A percentile compares a stretch with the other conserved stretches of the same genome.
Evolutionary conservation across 208 protist species (phyloP).

Genomic region (Trypanosomatidae sp.): DNA sequence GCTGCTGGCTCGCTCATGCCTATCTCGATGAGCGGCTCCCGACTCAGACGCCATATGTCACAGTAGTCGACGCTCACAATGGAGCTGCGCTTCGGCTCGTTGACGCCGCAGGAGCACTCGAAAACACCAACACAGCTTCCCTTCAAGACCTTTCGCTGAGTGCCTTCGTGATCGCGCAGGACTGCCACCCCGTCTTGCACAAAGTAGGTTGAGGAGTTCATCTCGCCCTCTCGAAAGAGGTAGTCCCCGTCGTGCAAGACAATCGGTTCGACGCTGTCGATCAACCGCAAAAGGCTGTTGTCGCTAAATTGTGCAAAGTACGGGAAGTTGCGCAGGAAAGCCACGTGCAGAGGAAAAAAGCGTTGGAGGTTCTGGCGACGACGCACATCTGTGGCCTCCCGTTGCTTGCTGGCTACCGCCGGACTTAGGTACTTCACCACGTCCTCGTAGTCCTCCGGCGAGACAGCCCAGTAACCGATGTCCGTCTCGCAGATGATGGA

Average conservation of each 20-base stretch:
- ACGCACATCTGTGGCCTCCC: conserved; percentile 83
- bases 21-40: conserved; percentile 78
- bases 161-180: conserved; percentile 38
- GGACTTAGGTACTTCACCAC: conserved; percentile 71
- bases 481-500: conserved; percentile 88
- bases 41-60: conserved; percentile 79
- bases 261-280: conserved; percentile 73
- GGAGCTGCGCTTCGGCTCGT: conserved; percentile 70
- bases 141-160: conserved; percentile 34
- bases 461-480: conserved; percentile 78
- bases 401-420: conserved; percentile 76
- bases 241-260: conserved; percentile 83
- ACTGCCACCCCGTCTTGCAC: conserved; percentile 79
- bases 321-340: conserved; percentile 72
- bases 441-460: conserved; percentile 81
- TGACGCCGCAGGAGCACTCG: conserved; percentile 83
- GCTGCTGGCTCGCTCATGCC: conserved; percentile 85
- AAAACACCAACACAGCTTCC: conserved; percentile 88
- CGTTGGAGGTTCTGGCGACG: conserved; percentile 78
- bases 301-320: conserved; percentile 83
- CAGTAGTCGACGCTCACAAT: conserved; percentile 88
- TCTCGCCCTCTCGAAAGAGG: conserved; percentile 54
- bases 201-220: conserved; percentile 85
- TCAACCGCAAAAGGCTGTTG: conserved; percentile 49
- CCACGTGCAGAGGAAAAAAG: conserved; percentile 77